These are phyloP conservation scores for Euphorbia tirucalli DNA, from an alignment of 345 rosid species.

Conservation along the genomic window DNA sequence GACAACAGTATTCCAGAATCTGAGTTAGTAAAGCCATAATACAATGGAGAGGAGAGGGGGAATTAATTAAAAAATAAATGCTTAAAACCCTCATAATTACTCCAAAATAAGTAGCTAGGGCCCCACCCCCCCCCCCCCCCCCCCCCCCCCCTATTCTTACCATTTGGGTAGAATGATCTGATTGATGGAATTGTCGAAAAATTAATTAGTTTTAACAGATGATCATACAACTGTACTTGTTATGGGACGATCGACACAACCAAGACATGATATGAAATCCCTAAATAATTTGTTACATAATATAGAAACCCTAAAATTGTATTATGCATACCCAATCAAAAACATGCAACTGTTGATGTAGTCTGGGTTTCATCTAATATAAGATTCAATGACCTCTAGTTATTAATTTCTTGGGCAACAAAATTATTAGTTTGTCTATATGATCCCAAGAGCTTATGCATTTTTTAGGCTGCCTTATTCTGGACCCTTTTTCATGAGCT, in stretches of 20 bases:
- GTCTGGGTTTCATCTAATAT: slow-evolving; percentile 1
- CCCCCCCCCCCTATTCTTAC: slow-evolving; percentile 5
- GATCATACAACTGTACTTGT: background rate
- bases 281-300: slow-evolving; percentile 13
- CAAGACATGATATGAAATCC: slow-evolving; percentile 38
- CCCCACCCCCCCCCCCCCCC: slow-evolving; percentile 7
- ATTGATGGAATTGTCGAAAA: slow-evolving; percentile 26
- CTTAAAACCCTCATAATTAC: background rate
- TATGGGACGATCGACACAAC: slow-evolving; percentile 23
- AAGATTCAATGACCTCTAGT: slow-evolving; percentile 7
- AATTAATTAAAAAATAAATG: background rate
- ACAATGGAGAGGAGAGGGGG: background rate
- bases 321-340: background rate
- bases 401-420: slow-evolving; percentile 1
- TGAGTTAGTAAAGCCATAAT: slow-evolving; percentile 6
- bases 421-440: slow-evolving; percentile 20
- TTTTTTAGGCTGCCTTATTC: background rate
- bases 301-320: slow-evolving; percentile 6
- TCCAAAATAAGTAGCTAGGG: background rate
- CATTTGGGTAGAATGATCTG: slow-evolving; percentile 23
- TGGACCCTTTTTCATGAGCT: background rate
- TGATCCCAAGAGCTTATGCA: background rate
- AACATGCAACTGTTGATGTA: slow-evolving; percentile 8
- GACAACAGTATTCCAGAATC: slow-evolving; percentile 14
- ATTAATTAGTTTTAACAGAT: slow-evolving; percentile 15